Base-by-base conservation (phyloP, 805 yeast species). In the Huiozyma naganishii region DNA sequence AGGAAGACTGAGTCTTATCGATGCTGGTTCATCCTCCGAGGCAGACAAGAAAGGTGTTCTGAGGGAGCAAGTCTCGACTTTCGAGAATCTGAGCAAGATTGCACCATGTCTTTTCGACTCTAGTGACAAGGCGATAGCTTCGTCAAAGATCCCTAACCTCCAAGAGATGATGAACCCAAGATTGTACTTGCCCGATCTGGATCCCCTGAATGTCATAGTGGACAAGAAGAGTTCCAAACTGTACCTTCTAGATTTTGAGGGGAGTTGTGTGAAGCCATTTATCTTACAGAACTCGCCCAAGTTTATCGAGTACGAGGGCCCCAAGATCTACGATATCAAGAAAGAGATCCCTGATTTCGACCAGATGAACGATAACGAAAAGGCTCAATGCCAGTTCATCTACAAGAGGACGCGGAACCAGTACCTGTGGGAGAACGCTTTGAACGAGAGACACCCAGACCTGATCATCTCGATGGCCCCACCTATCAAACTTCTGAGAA, bases 391-490 rank as follows among this genome's bases (percentile, higher is more conserved):
- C 54, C 80, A 81, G 55, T 89, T 83, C 66, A 85, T 90, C 80
- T 80, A 80, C 63, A 79, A 79, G 54, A 79, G 90, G 64, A 89
- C 97, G 5, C 80, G 96, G 71, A 87, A 89, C 61, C 95, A 90
- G 65, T 80, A 83, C 53, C 65, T 83, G 45, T 90, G 95, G 89
- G 97, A 90, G 65, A 65, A 75, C 47, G 75, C 80, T 27, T 69
- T 89, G 52, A 85, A 83, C 55, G 74, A 76, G 39, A 71, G 72
- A 38, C 70, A 75, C 44, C 80, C 78, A 49, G 76, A 78, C 37
- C 71, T 89, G 48, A 77, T 90, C 50, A 83, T 84, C 9, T 78
- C 90, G 27, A 88, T 87, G 50, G 79, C 85, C 7, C 84, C 92
- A 1, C 96, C 95, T 30, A 75, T 77, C 32, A 90, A 89, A 66